Percentiles rank a stretch among this genome's conserved stretches.
Conservation (phyloP, 495 filamentous ascomycete genomes). For the Daldinia bambusicola region DNA sequence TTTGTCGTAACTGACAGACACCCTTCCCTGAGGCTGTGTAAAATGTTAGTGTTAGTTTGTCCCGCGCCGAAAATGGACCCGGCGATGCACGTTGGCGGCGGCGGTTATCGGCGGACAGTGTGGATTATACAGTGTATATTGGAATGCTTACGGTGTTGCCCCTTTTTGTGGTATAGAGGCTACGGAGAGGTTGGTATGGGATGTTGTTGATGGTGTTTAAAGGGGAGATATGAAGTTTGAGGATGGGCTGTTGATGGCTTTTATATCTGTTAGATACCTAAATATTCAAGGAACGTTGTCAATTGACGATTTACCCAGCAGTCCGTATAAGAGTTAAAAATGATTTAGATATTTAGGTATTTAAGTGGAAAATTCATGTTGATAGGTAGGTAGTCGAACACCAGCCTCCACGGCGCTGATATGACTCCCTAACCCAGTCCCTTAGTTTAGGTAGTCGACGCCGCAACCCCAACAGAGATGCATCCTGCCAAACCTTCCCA, state of each 20-base stretch:
- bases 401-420: background rate
- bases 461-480: too few species aligned
- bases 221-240: too few species aligned
- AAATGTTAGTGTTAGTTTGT: too few species aligned
- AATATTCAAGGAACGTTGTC: background rate
- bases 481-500: background rate
- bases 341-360: background rate
- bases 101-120: background rate
- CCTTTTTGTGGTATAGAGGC: slow-evolving; percentile 9
- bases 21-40: too few species aligned
- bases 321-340: background rate
- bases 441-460: too few species aligned
- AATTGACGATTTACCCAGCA: background rate
- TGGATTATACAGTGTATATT: background rate
- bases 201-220: background rate
- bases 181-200: background rate
- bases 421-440: too few species aligned
- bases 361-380: background rate
- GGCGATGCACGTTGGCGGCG: background rate
- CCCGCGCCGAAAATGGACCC: slow-evolving; percentile 20
- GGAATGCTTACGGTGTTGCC: background rate
- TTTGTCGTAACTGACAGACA: too few species aligned
- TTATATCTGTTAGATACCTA: background rate
- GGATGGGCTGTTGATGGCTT: too few species aligned
- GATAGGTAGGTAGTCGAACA: background rate